Percentiles rank a stretch among this genome's conserved stretches.
Conservation (phyloP, 352 stramenopile genomes). For the Phytophthora ohioensis region DNA sequence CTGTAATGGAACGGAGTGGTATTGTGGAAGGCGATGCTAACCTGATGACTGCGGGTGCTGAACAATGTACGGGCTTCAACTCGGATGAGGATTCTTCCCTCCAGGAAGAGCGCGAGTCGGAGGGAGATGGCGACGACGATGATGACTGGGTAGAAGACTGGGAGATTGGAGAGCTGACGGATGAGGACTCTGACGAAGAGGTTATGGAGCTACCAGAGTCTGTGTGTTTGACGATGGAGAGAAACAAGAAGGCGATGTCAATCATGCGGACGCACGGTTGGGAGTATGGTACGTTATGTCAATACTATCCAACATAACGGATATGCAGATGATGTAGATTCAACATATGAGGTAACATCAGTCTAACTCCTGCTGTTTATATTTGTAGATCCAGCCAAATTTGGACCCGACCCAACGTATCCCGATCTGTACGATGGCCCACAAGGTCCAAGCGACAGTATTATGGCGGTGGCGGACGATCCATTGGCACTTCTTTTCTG, state of each 20-base stretch:
- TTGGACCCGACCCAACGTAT: constrained; percentile 1
- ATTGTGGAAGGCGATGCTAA: too few species aligned
- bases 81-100: too few species aligned
- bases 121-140: too few species aligned
- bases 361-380: neutral
- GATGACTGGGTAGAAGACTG: too few species aligned
- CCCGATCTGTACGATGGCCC: constrained; percentile 1
- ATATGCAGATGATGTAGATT: neutral
- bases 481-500: constrained; percentile 18
- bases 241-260: neutral
- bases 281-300: constrained; percentile 21
- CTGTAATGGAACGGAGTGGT: too few species aligned
- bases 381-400: neutral
- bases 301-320: too few species aligned
- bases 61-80: too few species aligned
- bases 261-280: neutral
- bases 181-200: too few species aligned
- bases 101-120: too few species aligned
- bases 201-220: too few species aligned
- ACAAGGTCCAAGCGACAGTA: constrained; percentile 5
- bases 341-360: constrained; percentile 1
- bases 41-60: too few species aligned
- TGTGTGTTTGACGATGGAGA: neutral
- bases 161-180: too few species aligned
- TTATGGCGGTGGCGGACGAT: neutral